Evolutionary conservation across 495 filamentous ascomycete genomes (phyloP), one percentile per base, ranked within the genome.

Genomic region (Thermochaetoides thermophila): DNA sequence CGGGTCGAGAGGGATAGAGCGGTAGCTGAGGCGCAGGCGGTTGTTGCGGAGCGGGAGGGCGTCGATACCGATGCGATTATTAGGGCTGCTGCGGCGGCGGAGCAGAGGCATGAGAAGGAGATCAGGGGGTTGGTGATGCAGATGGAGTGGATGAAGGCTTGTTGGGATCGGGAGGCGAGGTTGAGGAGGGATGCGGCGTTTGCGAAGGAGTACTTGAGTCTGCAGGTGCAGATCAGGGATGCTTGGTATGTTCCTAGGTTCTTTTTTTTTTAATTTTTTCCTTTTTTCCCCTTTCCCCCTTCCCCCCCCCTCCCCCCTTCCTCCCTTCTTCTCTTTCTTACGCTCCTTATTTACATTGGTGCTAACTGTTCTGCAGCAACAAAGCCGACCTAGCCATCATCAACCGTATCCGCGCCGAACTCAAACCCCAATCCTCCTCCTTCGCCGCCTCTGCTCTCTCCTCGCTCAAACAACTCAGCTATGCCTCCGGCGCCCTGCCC

Each of bases 191-290:
- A 81, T 40, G 61, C 86, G 33, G 78, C 74, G 16, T 92, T 68
- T 63, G 80, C 79, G 54, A 81, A 97, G 72, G 69, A 65, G 55
- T 76, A 67, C 48, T 63, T 83, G 42, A 45, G 76, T 42, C 74
- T 89, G 69, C 80, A 86, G 56, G 73, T 96, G 31, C 73, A 78
- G 51, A 72, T 74, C 56, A 85, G 70, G 52, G 71, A 69, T 44
- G 75, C 79, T 60, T 97, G 87, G 89, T 95, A 74, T 46, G 83
- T 76, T 27, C n/a, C n/a, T n/a, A n/a, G n/a, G n/a, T n/a, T n/a
- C n/a, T n/a, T n/a, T n/a, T n/a, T n/a, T n/a, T n/a, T n/a, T n/a
- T n/a, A n/a, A n/a, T n/a, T n/a, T n/a, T n/a, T n/a, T n/a, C n/a
- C n/a, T n/a, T n/a, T n/a, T n/a, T n/a, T n/a, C n/a, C n/a, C n/a